Evolutionary conservation across 768 basidiomycete species (phyloP).

Genomic region (Lepiota venenata): DNA sequence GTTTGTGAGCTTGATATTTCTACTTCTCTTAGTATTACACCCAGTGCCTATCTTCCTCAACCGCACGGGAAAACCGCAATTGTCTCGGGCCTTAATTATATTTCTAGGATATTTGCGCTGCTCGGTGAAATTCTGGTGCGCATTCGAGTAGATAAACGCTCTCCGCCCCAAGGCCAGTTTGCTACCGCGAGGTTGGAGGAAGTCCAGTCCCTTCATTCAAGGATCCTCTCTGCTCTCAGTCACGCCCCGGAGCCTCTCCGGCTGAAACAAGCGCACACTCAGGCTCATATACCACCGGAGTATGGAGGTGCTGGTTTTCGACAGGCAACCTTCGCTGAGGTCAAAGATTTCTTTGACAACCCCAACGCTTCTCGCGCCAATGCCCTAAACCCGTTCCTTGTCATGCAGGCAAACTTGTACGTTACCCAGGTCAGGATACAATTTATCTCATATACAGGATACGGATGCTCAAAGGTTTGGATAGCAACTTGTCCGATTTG

Average conservation of each 20-base stretch:
- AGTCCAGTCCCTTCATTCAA: slow-evolving; percentile 73
- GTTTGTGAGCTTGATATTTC: slow-evolving; percentile 21
- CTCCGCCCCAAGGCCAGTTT: slow-evolving; percentile 81
- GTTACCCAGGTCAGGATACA: slow-evolving; percentile 73
- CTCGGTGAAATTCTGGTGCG: slow-evolving; percentile 85
- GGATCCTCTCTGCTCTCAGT: slow-evolving; percentile 69
- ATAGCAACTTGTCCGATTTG: slow-evolving; percentile 91
- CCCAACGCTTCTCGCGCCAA: slow-evolving; percentile 84
- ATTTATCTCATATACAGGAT: background rate
- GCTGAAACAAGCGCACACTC: slow-evolving; percentile 54
- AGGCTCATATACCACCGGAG: slow-evolving; percentile 50
- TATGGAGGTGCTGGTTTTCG: slow-evolving; percentile 71
- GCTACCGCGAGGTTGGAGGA: slow-evolving; percentile 84
- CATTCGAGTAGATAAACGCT: slow-evolving; percentile 83
- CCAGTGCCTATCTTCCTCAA: slow-evolving; percentile 77
- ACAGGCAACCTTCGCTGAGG: slow-evolving; percentile 82
- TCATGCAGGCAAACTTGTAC: slow-evolving; percentile 90
- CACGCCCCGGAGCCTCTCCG: slow-evolving; percentile 76
- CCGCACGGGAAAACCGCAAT: slow-evolving; percentile 85
- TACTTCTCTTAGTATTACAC: slow-evolving; percentile 62
- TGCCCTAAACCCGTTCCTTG: slow-evolving; percentile 85
- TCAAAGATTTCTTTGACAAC: slow-evolving; percentile 90
- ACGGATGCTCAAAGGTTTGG: background rate
- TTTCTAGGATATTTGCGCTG: slow-evolving; percentile 80
- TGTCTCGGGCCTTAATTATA: slow-evolving; percentile 85